Conservation (phyloP, 2,329 filamentous ascomycete genomes). For the Beauveria medogensis region DNA sequence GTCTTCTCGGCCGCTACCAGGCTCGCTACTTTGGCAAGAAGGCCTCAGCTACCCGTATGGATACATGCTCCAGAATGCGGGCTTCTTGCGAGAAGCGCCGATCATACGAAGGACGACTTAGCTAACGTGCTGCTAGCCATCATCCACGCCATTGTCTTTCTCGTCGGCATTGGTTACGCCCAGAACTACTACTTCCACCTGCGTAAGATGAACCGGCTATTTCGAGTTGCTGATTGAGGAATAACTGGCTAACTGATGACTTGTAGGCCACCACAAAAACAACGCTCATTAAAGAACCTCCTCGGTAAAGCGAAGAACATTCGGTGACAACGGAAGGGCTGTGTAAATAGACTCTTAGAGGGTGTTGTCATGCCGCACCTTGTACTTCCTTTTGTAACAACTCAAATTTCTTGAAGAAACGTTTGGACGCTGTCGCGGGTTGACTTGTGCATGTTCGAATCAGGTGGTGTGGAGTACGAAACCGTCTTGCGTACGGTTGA, state of each 20-base stretch:
- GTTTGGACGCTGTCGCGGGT: not conserved
- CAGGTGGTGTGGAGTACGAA: not conserved
- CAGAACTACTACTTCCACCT: slow-evolving; percentile 99
- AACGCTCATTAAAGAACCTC: slow-evolving; percentile 73
- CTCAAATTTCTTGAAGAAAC: slow-evolving; percentile 15
- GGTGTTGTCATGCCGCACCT: slow-evolving; percentile 29
- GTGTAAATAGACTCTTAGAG: slow-evolving; percentile 36
- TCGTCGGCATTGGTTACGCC: slow-evolving; percentile 80
- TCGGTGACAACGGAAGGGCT: slow-evolving; percentile 16
- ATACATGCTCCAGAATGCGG: not conserved
- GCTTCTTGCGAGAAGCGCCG: slow-evolving; percentile 20
- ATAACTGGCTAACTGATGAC: slow-evolving; percentile 17
- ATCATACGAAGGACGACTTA: slow-evolving; percentile 4
- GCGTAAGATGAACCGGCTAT: slow-evolving; percentile 51
- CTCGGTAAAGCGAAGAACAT: slow-evolving; percentile 16
- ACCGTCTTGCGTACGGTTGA: not conserved
- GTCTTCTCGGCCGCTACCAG: slow-evolving; percentile 83
- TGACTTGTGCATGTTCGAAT: not conserved
- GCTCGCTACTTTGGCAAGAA: slow-evolving; percentile 94
- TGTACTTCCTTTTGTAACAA: slow-evolving; percentile 28
- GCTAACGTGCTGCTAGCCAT: slow-evolving; percentile 53
- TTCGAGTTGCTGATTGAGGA: not conserved
- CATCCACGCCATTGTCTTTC: slow-evolving; percentile 71
- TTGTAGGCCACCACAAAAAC: slow-evolving; percentile 98
- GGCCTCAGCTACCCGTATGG: slow-evolving; percentile 75